Conservation (phyloP, 805 yeast species). For the Millerozyma acaciae region DNA sequence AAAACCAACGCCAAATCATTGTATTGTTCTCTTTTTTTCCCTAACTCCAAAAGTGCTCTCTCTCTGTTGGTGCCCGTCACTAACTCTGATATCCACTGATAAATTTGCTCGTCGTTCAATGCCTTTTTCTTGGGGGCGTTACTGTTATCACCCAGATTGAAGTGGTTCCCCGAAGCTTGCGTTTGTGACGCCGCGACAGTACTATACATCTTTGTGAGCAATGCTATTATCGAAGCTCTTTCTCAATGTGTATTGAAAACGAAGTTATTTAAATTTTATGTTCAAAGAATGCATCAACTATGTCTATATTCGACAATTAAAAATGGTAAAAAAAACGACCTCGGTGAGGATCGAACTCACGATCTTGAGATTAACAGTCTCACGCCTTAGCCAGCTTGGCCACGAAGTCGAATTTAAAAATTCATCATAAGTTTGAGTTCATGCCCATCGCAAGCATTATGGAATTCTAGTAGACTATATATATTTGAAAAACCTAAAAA, state of each 20-base stretch:
- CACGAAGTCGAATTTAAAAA: constrained; percentile 23
- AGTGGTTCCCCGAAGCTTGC: constrained; percentile 2
- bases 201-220: constrained; percentile 8
- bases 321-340: constrained; percentile 14
- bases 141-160: constrained; percentile 4
- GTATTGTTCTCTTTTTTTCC: constrained; percentile 90
- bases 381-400: constrained; percentile 29
- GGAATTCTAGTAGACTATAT: no score
- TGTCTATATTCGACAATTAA: no score
- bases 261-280: no score
- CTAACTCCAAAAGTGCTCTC: constrained; percentile 86
- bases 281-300: no score
- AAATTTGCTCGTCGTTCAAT: constrained; percentile 69
- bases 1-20: constrained; percentile 89
- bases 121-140: constrained; percentile 20
- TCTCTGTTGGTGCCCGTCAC: constrained; percentile 90
- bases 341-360: constrained; percentile 26
- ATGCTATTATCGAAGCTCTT: no score
- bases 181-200: constrained; percentile 8
- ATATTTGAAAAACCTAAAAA: no score
- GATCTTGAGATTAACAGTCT: constrained; percentile 25
- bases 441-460: no score
- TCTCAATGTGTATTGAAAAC: no score
- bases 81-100: constrained; percentile 84
- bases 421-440: no score